These are phyloP conservation scores for Arthrobotrys entomopaga DNA, from an alignment of 2,329 filamentous ascomycete species.

Conservation along the genomic window DNA sequence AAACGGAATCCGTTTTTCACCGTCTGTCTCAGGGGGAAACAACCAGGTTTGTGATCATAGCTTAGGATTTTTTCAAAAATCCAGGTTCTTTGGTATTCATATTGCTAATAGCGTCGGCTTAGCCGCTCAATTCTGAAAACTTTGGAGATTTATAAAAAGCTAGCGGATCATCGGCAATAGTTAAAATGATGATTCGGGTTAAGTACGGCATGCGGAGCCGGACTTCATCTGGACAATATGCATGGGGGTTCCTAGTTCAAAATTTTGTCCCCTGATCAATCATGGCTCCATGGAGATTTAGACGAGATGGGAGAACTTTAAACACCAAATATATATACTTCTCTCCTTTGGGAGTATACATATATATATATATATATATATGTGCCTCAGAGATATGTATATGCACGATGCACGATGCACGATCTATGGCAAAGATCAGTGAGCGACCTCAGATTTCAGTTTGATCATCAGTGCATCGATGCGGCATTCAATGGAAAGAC, in stretches of 20 bases:
- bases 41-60: background rate
- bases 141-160: background rate
- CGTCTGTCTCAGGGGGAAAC: too few species aligned
- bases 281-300: conserved; percentile 10
- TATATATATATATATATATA: background rate
- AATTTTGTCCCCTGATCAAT: conserved; percentile 12
- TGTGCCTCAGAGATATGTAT: conserved; percentile 10
- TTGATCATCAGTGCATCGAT: too few species aligned
- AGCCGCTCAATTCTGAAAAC: background rate
- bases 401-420: conserved; percentile 28
- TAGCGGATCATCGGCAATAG: conserved; percentile 39
- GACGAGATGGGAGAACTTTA: conserved; percentile 10
- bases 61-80: conserved; percentile 1
- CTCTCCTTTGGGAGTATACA: conserved; percentile 12
- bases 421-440: background rate
- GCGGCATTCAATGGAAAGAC: background rate
- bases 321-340: conserved; percentile 8
- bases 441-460: background rate
- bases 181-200: conserved; percentile 13
- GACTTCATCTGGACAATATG: conserved; percentile 32
- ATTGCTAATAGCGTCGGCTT: background rate
- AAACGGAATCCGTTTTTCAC: too few species aligned
- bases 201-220: conserved; percentile 34
- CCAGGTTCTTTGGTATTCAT: background rate
- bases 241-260: conserved; percentile 46